Evolutionary conservation across 2,329 filamentous ascomycete genomes (phyloP).

Genomic region (Colletotrichum musae): DNA sequence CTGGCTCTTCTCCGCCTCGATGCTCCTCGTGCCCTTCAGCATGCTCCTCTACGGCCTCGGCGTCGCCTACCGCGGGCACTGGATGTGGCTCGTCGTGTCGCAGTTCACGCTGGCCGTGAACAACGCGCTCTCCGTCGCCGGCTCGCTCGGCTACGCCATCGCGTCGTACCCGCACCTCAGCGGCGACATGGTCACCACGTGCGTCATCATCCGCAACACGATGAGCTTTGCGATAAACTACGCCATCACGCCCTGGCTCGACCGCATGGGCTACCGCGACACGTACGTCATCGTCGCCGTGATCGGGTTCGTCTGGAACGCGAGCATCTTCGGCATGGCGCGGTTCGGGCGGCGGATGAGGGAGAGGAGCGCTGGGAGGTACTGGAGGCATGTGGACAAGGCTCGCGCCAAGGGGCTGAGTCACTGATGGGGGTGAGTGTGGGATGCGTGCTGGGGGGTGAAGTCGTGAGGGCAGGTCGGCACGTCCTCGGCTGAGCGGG

Average conservation of each 20-base stretch:
- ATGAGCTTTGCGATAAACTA: conserved; percentile 52
- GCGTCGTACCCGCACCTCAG: conserved; percentile 49
- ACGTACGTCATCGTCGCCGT: conserved; percentile 55
- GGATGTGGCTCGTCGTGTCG: conserved; percentile 49
- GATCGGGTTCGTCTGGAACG: conserved; percentile 53
- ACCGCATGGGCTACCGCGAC: conserved; percentile 54
- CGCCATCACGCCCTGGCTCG: conserved; percentile 50
- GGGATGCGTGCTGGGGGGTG: too few species aligned
- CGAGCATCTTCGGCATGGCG: conserved; percentile 61
- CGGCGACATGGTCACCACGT: conserved; percentile 49
- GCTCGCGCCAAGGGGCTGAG: conserved; percentile 43
- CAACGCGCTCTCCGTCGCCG: conserved; percentile 46
- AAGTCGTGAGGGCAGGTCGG: too few species aligned
- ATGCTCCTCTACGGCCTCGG: conserved; percentile 59
- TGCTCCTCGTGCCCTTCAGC: conserved; percentile 57
- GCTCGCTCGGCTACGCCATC: conserved; percentile 49
- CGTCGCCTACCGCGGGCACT: conserved; percentile 49
- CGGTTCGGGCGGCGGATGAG: conserved; percentile 62
- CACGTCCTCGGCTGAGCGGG: too few species aligned
- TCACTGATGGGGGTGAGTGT: conserved; percentile 19
- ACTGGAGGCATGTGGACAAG: conserved; percentile 54
- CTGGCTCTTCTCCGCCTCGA: conserved; percentile 48
- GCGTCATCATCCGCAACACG: conserved; percentile 54
- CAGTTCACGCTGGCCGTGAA: conserved; percentile 48
- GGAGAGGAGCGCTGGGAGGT: conserved; percentile 53